Percentiles rank a stretch among this genome's conserved stretches.
Evolutionary conservation across 116 monocot species (phyloP).

Genomic region (Posidonia oceanica): DNA sequence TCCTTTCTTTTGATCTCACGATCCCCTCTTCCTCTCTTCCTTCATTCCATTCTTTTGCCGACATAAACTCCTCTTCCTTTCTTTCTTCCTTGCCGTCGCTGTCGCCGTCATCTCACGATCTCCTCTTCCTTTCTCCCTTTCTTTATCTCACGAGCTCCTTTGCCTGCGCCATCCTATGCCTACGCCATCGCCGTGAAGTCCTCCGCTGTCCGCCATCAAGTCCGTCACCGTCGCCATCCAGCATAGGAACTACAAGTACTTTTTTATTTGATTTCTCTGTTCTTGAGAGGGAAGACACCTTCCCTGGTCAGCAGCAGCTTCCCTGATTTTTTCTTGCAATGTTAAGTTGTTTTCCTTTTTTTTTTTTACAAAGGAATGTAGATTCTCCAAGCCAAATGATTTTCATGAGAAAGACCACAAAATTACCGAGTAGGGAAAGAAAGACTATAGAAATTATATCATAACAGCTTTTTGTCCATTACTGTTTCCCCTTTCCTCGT

Average conservation of each 20-base stretch:
- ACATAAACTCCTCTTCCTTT: too few relatives aligned
- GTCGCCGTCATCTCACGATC: too few relatives aligned
- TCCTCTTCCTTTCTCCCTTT: too few relatives aligned
- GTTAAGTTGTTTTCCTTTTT: neutral
- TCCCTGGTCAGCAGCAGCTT: constrained; percentile 7
- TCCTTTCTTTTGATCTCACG: too few relatives aligned
- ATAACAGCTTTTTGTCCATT: neutral
- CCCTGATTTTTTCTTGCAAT: neutral
- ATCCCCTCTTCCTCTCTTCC: too few relatives aligned
- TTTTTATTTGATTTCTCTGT: neutral
- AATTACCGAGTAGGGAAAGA: neutral
- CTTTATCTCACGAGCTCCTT: too few relatives aligned
- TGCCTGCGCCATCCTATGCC: too few relatives aligned
- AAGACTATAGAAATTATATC: neutral
- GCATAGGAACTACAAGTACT: neutral
- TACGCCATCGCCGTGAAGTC: too few relatives aligned
- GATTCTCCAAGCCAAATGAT: neutral
- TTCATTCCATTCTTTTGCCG: too few relatives aligned
- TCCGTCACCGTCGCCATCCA: too few relatives aligned
- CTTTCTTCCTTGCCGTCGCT: too few relatives aligned
- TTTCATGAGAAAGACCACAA: neutral
- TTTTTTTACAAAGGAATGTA: neutral
- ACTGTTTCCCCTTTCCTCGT: neutral
- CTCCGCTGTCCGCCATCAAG: too few relatives aligned
- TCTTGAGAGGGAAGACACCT: constrained; percentile 1